Conservation (phyloP, 805 yeast species). For the Metschnikowia picachoensis region DNA sequence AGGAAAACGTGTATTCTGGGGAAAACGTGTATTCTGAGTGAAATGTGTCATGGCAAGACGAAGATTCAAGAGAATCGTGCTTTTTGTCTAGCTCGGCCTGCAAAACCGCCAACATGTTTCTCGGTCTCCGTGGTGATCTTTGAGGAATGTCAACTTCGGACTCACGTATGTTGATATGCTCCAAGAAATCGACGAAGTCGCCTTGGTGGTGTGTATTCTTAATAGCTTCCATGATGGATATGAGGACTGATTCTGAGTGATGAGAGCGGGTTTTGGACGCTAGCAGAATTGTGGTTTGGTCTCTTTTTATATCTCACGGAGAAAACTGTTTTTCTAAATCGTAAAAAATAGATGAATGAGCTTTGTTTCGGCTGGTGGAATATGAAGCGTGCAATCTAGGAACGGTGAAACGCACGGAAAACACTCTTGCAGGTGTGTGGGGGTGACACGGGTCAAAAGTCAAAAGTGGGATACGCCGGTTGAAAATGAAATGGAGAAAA, state of each 20-base stretch:
- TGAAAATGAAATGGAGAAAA: not conserved
- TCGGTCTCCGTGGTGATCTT: conserved; percentile 13
- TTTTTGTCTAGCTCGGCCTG: not conserved
- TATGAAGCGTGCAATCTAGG: not conserved
- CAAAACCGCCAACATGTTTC: not conserved
- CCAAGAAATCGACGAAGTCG: conserved; percentile 7
- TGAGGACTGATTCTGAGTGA: too few species aligned
- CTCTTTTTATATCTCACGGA: too few species aligned
- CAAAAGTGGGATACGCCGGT: not conserved
- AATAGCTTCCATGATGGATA: not conserved
- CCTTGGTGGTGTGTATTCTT: not conserved
- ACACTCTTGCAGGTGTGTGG: not conserved
- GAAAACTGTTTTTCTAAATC: too few species aligned
- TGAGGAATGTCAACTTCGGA: conserved; percentile 7
- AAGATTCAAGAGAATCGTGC: not conserved
- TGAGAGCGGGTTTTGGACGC: too few species aligned
- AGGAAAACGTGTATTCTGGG: conserved; percentile 9
- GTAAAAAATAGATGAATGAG: too few species aligned
- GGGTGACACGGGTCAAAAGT: too few species aligned
- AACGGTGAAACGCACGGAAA: not conserved
- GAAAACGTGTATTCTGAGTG: conserved; percentile 10
- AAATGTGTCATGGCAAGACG: conserved; percentile 4
- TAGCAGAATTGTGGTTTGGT: too few species aligned
- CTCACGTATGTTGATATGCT: conserved; percentile 7
- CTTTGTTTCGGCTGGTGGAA: too few species aligned